A percentile compares a stretch with the other conserved stretches of the same genome.
Evolutionary conservation across 2,329 filamentous ascomycete genomes (phyloP).

Genomic region (Alternaria burnsii): DNA sequence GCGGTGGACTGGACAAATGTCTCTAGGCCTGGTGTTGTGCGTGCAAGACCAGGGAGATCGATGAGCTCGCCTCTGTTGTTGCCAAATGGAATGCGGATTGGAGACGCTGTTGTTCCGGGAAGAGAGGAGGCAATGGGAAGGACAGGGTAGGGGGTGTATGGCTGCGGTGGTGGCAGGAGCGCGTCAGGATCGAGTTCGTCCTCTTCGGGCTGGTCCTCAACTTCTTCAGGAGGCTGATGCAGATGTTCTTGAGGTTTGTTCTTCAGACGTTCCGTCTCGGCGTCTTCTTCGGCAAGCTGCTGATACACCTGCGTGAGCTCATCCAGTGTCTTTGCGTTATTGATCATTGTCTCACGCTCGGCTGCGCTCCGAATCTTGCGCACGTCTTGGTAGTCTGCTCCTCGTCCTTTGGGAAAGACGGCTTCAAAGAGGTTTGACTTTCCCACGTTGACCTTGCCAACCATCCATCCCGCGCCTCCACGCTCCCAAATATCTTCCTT

Average conservation of each 20-base stretch:
- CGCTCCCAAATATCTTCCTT: constrained; percentile 86
- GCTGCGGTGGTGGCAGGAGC: constrained; percentile 78
- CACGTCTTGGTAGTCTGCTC: constrained; percentile 47
- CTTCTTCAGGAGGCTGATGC: constrained; percentile 30
- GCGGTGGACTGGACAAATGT: constrained; percentile 73
- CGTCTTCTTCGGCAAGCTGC: constrained; percentile 46
- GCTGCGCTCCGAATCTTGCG: constrained; percentile 46
- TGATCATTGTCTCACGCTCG: constrained; percentile 44
- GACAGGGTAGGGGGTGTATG: constrained; percentile 77
- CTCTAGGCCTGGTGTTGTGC: constrained; percentile 70
- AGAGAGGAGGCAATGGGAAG: constrained; percentile 89
- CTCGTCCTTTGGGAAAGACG: constrained; percentile 78
- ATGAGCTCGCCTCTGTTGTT: constrained; percentile 88
- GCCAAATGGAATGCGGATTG: constrained; percentile 91
- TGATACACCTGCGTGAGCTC: constrained; percentile 37
- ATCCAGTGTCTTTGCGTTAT: constrained; percentile 35
- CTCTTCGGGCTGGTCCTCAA: constrained; percentile 31
- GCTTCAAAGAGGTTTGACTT: constrained; percentile 92
- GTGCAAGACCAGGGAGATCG: constrained; percentile 85
- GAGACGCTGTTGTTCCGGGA: constrained; percentile 92
- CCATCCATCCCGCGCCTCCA: constrained; percentile 91
- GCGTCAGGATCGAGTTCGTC: constrained; percentile 44
- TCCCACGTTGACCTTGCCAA: constrained; percentile 98
- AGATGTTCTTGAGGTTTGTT: constrained; percentile 28
- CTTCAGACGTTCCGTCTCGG: constrained; percentile 34